A percentile compares a stretch with the other conserved stretches of the same genome.
Conservation (phyloP, 2,329 filamentous ascomycete genomes). For the Fusarium sambucinum region DNA sequence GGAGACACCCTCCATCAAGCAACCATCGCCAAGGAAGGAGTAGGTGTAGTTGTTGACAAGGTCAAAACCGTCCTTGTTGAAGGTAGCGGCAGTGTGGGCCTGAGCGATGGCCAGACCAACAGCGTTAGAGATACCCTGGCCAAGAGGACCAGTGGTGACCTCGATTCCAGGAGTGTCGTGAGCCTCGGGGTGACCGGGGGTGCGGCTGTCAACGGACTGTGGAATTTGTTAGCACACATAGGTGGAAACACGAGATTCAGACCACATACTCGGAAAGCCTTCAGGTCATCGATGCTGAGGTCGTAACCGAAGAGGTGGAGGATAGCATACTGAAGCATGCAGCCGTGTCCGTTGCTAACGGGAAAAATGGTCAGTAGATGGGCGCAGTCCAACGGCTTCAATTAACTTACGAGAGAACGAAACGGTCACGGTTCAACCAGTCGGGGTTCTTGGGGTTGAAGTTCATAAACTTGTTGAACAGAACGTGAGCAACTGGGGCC, state of each 20-base stretch:
- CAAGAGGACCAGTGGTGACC: slow-evolving; percentile 97
- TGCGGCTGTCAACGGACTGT: slow-evolving; percentile 75
- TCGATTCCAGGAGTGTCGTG: slow-evolving; percentile 97
- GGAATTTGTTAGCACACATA: slow-evolving; percentile 19
- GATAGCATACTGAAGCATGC: slow-evolving; percentile 99
- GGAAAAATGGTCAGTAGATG: slow-evolving; percentile 31
- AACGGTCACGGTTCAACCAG: slow-evolving; percentile 97
- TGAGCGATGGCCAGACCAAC: slow-evolving; percentile 98
- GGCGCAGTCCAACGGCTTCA: neutral
- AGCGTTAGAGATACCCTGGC: slow-evolving; percentile 96
- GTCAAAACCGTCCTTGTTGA: slow-evolving; percentile 96
- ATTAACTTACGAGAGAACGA: slow-evolving; percentile 92
- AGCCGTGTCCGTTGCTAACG: slow-evolving; percentile 93
- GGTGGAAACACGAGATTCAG: neutral
- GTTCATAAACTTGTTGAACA: slow-evolving; percentile 99
- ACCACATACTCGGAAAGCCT: slow-evolving; percentile 91
- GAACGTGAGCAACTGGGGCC: slow-evolving; percentile 95
- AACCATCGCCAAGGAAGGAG: slow-evolving; percentile 96
- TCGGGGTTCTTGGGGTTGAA: slow-evolving; percentile 99
- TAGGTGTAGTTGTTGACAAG: slow-evolving; percentile 98
- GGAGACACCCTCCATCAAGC: slow-evolving; percentile 98
- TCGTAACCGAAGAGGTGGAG: slow-evolving; percentile 96
- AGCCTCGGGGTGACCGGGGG: slow-evolving; percentile 94
- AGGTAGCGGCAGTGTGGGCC: slow-evolving; percentile 87
- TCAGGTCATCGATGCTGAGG: slow-evolving; percentile 89